Base-by-base conservation (phyloP, 1,284 basidiomycete species). In the Ceratobasidium sp. region DNA sequence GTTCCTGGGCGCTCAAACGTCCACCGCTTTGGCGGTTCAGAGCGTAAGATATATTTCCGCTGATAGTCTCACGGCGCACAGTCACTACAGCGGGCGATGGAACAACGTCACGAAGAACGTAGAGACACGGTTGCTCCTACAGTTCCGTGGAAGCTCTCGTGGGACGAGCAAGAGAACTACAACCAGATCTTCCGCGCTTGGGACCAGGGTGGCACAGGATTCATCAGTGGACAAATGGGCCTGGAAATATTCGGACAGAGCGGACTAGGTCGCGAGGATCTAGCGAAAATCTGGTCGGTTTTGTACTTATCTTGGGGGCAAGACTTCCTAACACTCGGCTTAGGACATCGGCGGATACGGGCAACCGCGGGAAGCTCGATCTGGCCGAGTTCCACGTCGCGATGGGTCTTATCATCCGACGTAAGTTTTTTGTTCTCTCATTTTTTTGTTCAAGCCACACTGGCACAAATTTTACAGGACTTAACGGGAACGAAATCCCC, bases 321-420 rank as follows among this genome's bases (percentile, higher is more conserved):
- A 17, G 47, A 33, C 66, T 67, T 73, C 75, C 64, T 76, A 19
- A 50, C 50, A 29, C 17, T 69, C n/a, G 48, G 51, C 51, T 17
- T 79, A 97, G 95, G 95, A 92, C 90, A 36, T 87, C 98, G 9
- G 93, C 95, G 31, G 96, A 98, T 83, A 88, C 89, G 51, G 93
- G 96, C 79, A 95, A 98, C 84, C 90, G 95, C 47, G 96, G 96
- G 41, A 97, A 96, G 83, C 89, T 98, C 74, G 99, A 98, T 81
- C 86, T 97, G 56, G 93, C 95, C 29, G 97, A 99, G 82, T 99
- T 99, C 83, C 96, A 99, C 82, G 94, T 99, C 73, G 98, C 97
- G 0, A 99, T 99, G 97, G 97, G 95, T 75, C 86, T 99, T 74
- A 98, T 99, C 81, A 99, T 97, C 84, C 91, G 97, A 80, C 89